Percentiles rank a stretch among this genome's conserved stretches.
phyloP scores from a whole-genome alignment of 2,329 filamentous ascomycete genomes.

The Colletotrichum sp. region DNA sequence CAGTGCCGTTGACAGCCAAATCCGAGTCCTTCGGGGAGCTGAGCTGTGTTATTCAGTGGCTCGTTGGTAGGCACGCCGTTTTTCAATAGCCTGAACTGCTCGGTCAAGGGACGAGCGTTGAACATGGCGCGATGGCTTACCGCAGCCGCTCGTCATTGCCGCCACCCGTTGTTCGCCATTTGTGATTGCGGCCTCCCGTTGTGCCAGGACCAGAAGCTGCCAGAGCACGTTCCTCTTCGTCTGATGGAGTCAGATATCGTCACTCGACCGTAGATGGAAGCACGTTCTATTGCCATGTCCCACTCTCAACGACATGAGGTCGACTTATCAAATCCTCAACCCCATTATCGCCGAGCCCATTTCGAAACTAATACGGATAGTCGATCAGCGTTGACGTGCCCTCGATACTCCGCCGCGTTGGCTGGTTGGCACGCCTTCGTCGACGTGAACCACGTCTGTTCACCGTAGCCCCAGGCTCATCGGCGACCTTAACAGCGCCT shows the following conservation, averaged over 20 bases:
- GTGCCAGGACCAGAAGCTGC: not conserved
- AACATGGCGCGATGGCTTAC: not conserved
- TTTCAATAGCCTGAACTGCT: slow-evolving; percentile 9
- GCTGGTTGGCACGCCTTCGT: slow-evolving; percentile 13
- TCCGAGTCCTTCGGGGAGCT: not conserved
- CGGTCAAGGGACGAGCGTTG: slow-evolving; percentile 11
- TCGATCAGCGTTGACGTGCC: slow-evolving; percentile 13
- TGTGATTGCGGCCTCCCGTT: not conserved
- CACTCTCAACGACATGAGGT: slow-evolving; percentile 14
- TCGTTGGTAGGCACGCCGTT: not conserved
- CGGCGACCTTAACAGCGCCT: slow-evolving; percentile 20
- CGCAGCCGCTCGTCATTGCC: not conserved
- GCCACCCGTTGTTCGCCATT: not conserved
- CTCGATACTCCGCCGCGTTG: slow-evolving; percentile 14
- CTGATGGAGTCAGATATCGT: not conserved
- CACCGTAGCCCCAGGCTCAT: slow-evolving; percentile 4
- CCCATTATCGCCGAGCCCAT: slow-evolving; percentile 11
- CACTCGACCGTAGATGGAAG: not conserved
- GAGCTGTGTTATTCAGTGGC: not conserved
- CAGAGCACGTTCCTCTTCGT: not conserved
- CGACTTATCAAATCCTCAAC: slow-evolving; percentile 6
- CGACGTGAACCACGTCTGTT: slow-evolving; percentile 2
- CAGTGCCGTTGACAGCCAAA: not conserved
- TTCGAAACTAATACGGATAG: not conserved
- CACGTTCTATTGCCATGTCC: slow-evolving; percentile 5